Percentiles rank a stretch among this genome's conserved stretches.
These are phyloP conservation scores for Rhizophagus clarus DNA, from an alignment of 192 early-diverging fungal species.

Conservation along the genomic window DNA sequence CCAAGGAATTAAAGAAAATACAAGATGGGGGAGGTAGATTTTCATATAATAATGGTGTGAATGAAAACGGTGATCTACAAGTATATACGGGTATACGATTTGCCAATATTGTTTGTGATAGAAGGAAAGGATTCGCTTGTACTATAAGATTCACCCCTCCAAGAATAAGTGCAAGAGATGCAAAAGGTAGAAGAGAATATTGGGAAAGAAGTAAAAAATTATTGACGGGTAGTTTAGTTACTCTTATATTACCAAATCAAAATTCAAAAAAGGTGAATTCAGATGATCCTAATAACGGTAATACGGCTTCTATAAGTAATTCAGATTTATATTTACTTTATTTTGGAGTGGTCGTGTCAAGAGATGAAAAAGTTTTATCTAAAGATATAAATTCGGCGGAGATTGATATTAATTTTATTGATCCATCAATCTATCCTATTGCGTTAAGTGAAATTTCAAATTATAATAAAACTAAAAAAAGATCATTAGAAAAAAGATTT, in stretches of 20 bases:
- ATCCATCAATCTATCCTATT: conserved; percentile 34
- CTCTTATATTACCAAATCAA: conserved; percentile 36
- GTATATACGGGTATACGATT: neutral
- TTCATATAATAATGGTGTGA: too few relatives aligned
- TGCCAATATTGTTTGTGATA: neutral
- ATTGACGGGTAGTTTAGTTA: conserved; percentile 41
- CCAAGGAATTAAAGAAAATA: conserved; percentile 10
- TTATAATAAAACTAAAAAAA: too few relatives aligned
- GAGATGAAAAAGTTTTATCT: conserved; percentile 36
- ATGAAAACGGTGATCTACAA: neutral
- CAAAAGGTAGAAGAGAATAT: neutral
- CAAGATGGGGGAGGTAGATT: neutral
- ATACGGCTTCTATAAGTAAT: neutral
- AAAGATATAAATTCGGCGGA: conserved; percentile 9
- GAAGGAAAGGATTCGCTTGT: neutral
- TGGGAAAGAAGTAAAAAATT: conserved; percentile 5
- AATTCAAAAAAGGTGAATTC: too few relatives aligned
- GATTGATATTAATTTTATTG: conserved; percentile 39
- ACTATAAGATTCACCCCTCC: neutral
- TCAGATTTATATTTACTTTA: too few relatives aligned
- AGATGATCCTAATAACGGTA: too few relatives aligned
- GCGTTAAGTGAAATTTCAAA: conserved; percentile 17
- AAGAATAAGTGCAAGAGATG: neutral
- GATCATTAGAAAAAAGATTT: conserved; percentile 29
- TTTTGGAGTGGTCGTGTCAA: conserved; percentile 42